Percentiles rank a stretch among this genome's conserved stretches.
Evolutionary conservation across 352 stramenopile species (phyloP).

Genomic region (Globisporangium canariense): DNA sequence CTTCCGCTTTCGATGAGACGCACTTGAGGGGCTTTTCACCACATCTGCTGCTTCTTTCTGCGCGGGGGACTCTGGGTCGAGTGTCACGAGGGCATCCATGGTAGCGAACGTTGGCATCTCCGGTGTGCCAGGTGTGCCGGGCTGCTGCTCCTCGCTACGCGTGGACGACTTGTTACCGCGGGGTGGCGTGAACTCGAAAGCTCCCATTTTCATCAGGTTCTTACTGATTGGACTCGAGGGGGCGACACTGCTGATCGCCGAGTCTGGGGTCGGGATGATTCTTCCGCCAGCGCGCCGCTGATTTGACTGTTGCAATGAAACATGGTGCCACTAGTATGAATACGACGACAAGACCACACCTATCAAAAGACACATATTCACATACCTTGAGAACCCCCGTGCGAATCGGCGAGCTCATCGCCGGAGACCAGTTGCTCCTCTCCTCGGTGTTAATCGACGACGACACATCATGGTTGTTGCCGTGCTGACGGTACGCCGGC

Average conservation of each 20-base stretch:
- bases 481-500: conserved; percentile 22
- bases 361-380: background rate
- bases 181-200: conserved; percentile 72
- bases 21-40: conserved; percentile 20
- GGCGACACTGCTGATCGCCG: conserved; percentile 74
- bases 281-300: conserved; percentile 12
- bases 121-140: conserved; percentile 36
- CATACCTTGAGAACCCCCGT: conserved; percentile 48
- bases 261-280: conserved; percentile 49
- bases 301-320: conserved; percentile 15
- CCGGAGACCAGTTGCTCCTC: conserved; percentile 45
- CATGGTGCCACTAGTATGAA: background rate
- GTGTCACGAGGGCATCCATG: conserved; percentile 27
- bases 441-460: conserved; percentile 51
- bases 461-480: conserved; percentile 32
- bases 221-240: conserved; percentile 62
- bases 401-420: conserved; percentile 50
- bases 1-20: conserved; percentile 46
- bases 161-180: conserved; percentile 25
- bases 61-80: conserved; percentile 16
- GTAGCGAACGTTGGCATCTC: conserved; percentile 63
- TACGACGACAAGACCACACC: conserved; percentile 2
- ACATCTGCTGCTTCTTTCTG: background rate
- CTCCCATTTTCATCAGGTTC: conserved; percentile 80
- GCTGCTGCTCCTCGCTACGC: conserved; percentile 22